Evolutionary conservation across 1,284 basidiomycete species (phyloP).

Genomic region (Papiliotrema fonsecae): DNA sequence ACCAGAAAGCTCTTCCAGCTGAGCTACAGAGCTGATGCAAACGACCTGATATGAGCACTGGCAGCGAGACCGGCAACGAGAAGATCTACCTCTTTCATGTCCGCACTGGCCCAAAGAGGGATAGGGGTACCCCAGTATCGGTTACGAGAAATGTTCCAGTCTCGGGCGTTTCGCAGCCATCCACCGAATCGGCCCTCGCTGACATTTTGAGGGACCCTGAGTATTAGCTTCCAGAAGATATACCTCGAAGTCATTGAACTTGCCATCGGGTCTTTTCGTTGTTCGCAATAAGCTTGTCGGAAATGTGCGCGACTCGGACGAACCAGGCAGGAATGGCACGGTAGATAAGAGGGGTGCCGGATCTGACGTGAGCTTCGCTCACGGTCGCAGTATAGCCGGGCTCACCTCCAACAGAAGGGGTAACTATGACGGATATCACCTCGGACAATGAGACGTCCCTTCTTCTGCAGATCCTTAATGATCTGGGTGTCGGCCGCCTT

Average conservation of each 20-base stretch:
- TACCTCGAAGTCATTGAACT: conserved; percentile 15
- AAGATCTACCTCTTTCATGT: conserved; percentile 83
- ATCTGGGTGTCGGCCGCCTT: conserved; percentile 96
- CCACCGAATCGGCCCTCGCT: conserved; percentile 93
- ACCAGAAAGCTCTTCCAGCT: conserved; percentile 85
- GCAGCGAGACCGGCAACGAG: too few species aligned
- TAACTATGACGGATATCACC: conserved; percentile 85
- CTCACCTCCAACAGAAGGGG: conserved; percentile 93
- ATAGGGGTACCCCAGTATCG: conserved; percentile 99
- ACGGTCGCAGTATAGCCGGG: background rate
- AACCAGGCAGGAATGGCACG: conserved; percentile 97
- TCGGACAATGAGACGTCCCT: conserved; percentile 83
- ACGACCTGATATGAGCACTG: conserved; percentile 58
- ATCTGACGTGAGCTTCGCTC: conserved; percentile 52
- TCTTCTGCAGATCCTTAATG: conserved; percentile 83
- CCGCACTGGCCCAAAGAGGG: conserved; percentile 93
- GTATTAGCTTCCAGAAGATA: background rate
- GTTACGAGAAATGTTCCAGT: conserved; percentile 99
- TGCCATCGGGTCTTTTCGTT: conserved; percentile 89
- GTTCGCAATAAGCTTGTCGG: conserved; percentile 82
- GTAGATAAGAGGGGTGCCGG: conserved; percentile 92
- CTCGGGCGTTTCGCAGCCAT: conserved; percentile 95
- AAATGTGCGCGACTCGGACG: conserved; percentile 77
- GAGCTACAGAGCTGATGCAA: conserved; percentile 79
- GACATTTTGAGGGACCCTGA: conserved; percentile 82